These are phyloP conservation scores for Leccinum subtestaceum DNA, from an alignment of 768 basidiomycete genomes.

Conservation along the genomic window DNA sequence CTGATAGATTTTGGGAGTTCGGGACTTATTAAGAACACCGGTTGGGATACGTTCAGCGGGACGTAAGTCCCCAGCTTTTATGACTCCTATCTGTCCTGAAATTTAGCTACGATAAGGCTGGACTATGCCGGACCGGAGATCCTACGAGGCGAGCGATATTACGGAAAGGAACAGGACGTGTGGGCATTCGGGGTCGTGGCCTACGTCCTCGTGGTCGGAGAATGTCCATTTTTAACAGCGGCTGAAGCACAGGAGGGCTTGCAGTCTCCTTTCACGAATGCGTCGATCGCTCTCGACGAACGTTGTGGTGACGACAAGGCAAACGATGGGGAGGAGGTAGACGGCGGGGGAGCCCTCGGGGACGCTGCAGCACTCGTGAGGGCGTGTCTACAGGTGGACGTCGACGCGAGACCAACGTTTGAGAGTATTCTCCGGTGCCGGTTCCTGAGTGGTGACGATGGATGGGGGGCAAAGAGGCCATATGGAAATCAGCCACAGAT, in stretches of 20 bases:
- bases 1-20: constrained; percentile 97
- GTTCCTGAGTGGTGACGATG: constrained; percentile 74
- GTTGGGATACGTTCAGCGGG: constrained; percentile 92
- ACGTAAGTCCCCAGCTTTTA: constrained; percentile 56
- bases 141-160: constrained; percentile 88
- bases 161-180: constrained; percentile 95
- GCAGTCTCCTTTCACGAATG: constrained; percentile 68
- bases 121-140: constrained; percentile 98
- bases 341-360: constrained; percentile 80
- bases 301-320: constrained; percentile 75
- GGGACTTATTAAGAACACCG: constrained; percentile 75
- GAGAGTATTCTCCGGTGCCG: constrained; percentile 75
- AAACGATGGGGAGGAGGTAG: constrained; percentile 68
- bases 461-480: constrained; percentile 55
- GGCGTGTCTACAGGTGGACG: constrained; percentile 81
- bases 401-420: constrained; percentile 78
- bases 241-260: constrained; percentile 89
- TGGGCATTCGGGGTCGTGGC: constrained; percentile 98
- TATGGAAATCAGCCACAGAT: constrained; percentile 28
- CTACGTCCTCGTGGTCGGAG: constrained; percentile 89
- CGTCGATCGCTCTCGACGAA: constrained; percentile 75
- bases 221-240: constrained; percentile 89
- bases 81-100: constrained; percentile 6
- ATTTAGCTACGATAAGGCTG: constrained; percentile 43
- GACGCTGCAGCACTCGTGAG: constrained; percentile 84